A percentile compares a stretch with the other conserved stretches of the same genome.
Evolutionary conservation across 257 asterid species (phyloP).

Genomic region (Galeopsis tetrahit): DNA sequence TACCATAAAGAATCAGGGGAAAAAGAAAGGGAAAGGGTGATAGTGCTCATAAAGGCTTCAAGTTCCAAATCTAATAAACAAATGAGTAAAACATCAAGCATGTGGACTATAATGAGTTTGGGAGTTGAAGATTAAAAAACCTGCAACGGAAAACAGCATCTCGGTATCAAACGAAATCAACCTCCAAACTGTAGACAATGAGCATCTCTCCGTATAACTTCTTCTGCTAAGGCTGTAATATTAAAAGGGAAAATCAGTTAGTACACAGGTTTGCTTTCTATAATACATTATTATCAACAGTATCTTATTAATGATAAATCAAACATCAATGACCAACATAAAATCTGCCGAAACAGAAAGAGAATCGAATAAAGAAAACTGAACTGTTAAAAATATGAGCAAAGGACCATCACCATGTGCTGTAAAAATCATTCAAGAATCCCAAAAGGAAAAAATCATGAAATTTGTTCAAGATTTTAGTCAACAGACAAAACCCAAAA

Average conservation of each 20-base stretch:
- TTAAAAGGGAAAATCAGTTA: constrained; percentile 32
- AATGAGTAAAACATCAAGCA: constrained; percentile 40
- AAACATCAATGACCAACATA: constrained; percentile 46
- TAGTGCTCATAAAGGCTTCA: constrained; percentile 46
- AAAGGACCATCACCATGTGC: constrained; percentile 42
- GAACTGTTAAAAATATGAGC: constrained; percentile 22
- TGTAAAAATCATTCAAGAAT: constrained; percentile 37
- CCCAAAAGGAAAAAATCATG: neutral
- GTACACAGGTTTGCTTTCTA: constrained; percentile 28
- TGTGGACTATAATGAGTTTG: constrained; percentile 42
- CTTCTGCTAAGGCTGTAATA: constrained; percentile 41
- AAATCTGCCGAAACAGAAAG: constrained; percentile 50
- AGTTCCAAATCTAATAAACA: constrained; percentile 51
- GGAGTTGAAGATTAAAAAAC: constrained; percentile 41
- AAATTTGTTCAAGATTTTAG: constrained; percentile 21
- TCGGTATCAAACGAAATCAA: constrained; percentile 60
- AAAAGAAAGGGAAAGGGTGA: constrained; percentile 29
- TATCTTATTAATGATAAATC: constrained; percentile 28
- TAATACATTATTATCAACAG: constrained; percentile 25
- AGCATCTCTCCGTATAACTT: constrained; percentile 66
- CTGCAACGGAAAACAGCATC: constrained; percentile 86
- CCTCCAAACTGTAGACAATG: constrained; percentile 71
- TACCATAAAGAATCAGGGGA: constrained; percentile 28
- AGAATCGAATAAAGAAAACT: constrained; percentile 40
- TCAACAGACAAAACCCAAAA: constrained; percentile 68